Evolutionary conservation across 2,329 filamentous ascomycete genomes (phyloP).

Genomic region (Cladosporium colombiae): DNA sequence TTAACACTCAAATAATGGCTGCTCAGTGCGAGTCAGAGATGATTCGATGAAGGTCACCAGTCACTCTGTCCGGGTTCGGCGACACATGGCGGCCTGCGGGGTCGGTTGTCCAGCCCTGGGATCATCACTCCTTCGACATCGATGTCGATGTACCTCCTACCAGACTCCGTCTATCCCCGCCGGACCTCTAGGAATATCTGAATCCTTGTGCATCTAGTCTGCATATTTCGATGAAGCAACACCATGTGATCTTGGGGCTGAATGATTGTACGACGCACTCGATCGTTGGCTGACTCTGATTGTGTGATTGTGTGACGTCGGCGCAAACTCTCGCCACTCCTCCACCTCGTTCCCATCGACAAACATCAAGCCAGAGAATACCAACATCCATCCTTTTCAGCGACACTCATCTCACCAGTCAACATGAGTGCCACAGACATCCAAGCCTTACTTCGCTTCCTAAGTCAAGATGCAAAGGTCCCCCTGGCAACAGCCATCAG

Average conservation of each 20-base stretch:
- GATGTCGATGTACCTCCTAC: not conserved
- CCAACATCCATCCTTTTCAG: not conserved
- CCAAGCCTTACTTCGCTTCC: conserved; percentile 54
- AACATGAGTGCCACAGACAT: conserved; percentile 28
- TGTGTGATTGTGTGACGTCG: not conserved
- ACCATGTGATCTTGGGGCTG: not conserved
- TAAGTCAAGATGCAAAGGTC: conserved; percentile 59
- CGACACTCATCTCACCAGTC: not conserved
- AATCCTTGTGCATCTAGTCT: not conserved
- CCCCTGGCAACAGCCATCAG: conserved; percentile 56
- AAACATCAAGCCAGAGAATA: not conserved
- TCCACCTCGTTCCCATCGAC: not conserved
- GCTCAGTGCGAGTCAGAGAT: not conserved
- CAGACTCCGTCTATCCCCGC: not conserved
- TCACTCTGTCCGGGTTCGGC: not conserved
- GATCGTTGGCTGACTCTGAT: not conserved
- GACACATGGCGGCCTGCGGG: not conserved
- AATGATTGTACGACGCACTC: not conserved
- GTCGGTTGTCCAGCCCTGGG: not conserved
- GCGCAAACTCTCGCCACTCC: not conserved
- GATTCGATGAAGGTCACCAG: not conserved
- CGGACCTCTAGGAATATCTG: not conserved
- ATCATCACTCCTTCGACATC: not conserved
- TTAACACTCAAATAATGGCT: not conserved
- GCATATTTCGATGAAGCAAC: not conserved